Evolutionary conservation across 306 rosid genomes (phyloP).

Genomic region (Dicorynia guianensis): DNA sequence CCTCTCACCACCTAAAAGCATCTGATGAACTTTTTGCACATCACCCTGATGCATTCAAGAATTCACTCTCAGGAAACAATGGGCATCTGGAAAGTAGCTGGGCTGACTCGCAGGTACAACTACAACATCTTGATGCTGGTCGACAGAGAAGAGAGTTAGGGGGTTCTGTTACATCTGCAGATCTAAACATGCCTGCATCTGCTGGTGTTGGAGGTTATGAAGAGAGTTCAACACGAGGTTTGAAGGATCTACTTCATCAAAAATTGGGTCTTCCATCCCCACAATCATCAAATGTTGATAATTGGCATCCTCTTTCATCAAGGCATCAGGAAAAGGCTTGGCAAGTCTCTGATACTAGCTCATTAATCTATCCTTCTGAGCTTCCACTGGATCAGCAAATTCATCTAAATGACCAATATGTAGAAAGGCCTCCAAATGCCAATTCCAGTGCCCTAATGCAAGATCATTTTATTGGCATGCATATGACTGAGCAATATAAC

Average conservation of each 20-base stretch:
- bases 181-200: conserved; percentile 53
- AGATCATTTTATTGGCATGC: conserved; percentile 50
- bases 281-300: conserved; percentile 54
- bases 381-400: conserved; percentile 58
- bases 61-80: conserved; percentile 51
- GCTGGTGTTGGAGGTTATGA: conserved; percentile 50
- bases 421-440: conserved; percentile 49
- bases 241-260: conserved; percentile 59
- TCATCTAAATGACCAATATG: conserved; percentile 49
- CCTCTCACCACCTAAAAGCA: conserved; percentile 49
- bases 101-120: conserved; percentile 48
- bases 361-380: conserved; percentile 57
- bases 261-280: conserved; percentile 52
- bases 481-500: conserved; percentile 52
- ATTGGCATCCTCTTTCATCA: conserved; percentile 59
- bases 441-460: conserved; percentile 55
- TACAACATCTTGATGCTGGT: conserved; percentile 57
- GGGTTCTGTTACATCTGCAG: conserved; percentile 41
- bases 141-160: conserved; percentile 56
- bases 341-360: conserved; percentile 52
- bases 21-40: conserved; percentile 57
- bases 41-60: conserved; percentile 48
- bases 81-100: conserved; percentile 57
- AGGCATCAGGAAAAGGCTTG: conserved; percentile 54
- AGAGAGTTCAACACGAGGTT: conserved; percentile 53